Conservation (phyloP, 2,329 filamentous ascomycete species). For the Xylariaceae sp. region DNA sequence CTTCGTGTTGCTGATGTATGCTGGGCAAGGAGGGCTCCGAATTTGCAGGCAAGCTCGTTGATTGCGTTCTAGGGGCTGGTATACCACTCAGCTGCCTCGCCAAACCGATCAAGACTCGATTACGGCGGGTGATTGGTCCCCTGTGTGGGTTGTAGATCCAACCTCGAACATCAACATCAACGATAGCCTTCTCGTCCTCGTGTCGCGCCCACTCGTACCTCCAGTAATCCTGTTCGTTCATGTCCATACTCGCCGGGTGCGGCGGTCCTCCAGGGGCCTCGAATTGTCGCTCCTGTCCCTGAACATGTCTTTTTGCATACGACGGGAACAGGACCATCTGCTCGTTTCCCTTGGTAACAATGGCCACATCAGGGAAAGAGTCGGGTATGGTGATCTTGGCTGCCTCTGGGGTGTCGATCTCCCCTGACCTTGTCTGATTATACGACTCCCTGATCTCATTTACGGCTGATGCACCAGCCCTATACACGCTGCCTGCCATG, state of each 20-base stretch:
- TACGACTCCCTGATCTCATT: slow-evolving; percentile 63
- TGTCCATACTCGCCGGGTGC: slow-evolving; percentile 44
- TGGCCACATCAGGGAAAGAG: slow-evolving; percentile 82
- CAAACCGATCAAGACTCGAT: slow-evolving; percentile 82
- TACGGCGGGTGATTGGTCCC: slow-evolving; percentile 83
- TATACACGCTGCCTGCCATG: slow-evolving; percentile 60
- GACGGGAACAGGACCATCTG: slow-evolving; percentile 96
- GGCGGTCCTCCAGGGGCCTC: slow-evolving; percentile 41
- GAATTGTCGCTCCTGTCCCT: slow-evolving; percentile 38
- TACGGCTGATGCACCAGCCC: slow-evolving; percentile 59
- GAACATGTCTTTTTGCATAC: slow-evolving; percentile 77
- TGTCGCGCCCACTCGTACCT: slow-evolving; percentile 75
- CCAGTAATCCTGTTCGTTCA: slow-evolving; percentile 74
- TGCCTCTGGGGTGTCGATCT: slow-evolving; percentile 39
- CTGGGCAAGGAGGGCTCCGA: slow-evolving; percentile 32
- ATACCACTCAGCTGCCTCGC: slow-evolving; percentile 88
- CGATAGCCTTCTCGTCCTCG: slow-evolving; percentile 81
- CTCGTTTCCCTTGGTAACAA: slow-evolving; percentile 77
- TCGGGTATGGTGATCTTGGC: slow-evolving; percentile 63
- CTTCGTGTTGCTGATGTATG: slow-evolving; percentile 49
- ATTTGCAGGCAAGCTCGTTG: slow-evolving; percentile 27
- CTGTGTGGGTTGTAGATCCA: slow-evolving; percentile 91
- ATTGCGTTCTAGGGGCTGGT: slow-evolving; percentile 62
- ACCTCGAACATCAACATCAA: slow-evolving; percentile 92
- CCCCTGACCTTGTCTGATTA: slow-evolving; percentile 51